phyloP scores from a whole-genome alignment of 495 filamentous ascomycete species.

The Evernia prunastri region DNA sequence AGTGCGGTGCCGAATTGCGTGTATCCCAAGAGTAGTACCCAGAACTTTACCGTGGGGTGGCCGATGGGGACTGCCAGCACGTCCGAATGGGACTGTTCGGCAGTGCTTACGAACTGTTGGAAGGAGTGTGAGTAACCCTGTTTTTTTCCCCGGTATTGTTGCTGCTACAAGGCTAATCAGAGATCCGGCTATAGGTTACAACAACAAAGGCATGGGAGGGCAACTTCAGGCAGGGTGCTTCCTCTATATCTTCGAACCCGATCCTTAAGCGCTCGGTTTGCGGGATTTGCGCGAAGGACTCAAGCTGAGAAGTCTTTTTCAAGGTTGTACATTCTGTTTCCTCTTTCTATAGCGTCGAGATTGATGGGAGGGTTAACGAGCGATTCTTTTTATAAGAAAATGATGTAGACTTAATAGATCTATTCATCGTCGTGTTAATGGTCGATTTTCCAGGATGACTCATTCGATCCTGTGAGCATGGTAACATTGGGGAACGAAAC shows the following conservation, averaged over 20 bases:
- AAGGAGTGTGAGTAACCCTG: neutral
- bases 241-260: conserved; percentile 1
- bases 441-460: too few relatives aligned
- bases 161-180: neutral
- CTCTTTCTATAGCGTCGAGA: neutral
- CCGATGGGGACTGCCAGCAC: neutral
- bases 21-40: neutral
- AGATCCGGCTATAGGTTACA: neutral
- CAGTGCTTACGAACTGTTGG: neutral
- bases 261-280: conserved; percentile 1
- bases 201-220: neutral
- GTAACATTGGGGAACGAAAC: too few relatives aligned
- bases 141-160: neutral
- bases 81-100: neutral
- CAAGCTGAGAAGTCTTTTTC: neutral
- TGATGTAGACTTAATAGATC: too few relatives aligned
- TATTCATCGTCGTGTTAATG: too few relatives aligned
- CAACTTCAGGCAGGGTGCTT: conserved; percentile 3
- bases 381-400: too few relatives aligned
- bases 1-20: neutral
- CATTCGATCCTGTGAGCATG: too few relatives aligned
- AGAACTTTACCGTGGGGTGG: neutral
- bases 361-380: too few relatives aligned
- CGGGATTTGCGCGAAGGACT: neutral
- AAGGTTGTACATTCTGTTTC: neutral